A percentile compares a stretch with the other conserved stretches of the same genome.
phyloP scores from a whole-genome alignment of 1,139 yeast species.

The Magnusiomyces clavatus region DNA sequence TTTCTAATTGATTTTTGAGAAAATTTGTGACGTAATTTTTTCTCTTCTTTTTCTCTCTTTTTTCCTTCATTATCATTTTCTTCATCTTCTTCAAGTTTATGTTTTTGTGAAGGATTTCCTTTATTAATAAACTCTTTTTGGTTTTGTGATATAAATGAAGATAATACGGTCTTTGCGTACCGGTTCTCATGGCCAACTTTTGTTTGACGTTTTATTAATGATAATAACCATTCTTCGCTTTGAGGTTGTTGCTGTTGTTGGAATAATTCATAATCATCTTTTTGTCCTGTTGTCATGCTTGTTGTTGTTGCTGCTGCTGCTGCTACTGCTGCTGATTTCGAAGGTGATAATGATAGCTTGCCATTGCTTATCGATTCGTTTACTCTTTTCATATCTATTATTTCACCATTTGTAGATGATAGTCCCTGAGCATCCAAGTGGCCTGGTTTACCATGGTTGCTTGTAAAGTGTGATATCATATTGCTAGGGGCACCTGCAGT shows the following conservation, averaged over 20 bases:
- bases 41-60: too few relatives aligned
- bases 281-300: background rate
- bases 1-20: constrained; percentile 22
- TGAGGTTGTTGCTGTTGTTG: constrained; percentile 5
- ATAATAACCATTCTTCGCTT: constrained; percentile 29
- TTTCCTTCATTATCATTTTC: background rate
- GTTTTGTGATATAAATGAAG: constrained; percentile 17
- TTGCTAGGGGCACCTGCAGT: too few relatives aligned
- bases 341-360: background rate
- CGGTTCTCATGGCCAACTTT: constrained; percentile 32
- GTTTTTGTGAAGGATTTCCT: too few relatives aligned
- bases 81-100: background rate
- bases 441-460: too few relatives aligned
- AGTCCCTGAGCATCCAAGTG: background rate
- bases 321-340: too few relatives aligned
- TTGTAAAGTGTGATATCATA: too few relatives aligned
- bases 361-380: background rate
- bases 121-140: background rate
- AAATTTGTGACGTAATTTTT: background rate
- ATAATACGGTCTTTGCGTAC: constrained; percentile 31
- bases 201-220: constrained; percentile 29
- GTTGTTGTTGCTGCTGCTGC: background rate
- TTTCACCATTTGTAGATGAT: background rate
- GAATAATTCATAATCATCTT: background rate
- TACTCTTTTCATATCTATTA: background rate